These are phyloP conservation scores for Priceomyces haplophilus DNA, from an alignment of 805 yeast species.

Conservation along the genomic window DNA sequence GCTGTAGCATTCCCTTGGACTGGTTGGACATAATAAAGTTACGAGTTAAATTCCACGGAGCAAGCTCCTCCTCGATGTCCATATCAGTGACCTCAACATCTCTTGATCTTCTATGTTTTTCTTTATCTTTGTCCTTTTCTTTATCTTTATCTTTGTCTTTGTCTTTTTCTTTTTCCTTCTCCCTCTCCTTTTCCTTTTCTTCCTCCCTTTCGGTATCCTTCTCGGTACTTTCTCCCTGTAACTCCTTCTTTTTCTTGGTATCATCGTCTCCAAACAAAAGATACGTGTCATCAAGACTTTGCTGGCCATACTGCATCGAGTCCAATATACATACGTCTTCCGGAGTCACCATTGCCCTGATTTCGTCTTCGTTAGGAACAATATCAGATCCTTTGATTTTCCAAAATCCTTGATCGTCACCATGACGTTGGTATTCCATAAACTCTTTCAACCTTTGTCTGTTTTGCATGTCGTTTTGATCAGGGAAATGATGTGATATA, in stretches of 20 bases:
- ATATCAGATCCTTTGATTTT: conserved; percentile 62
- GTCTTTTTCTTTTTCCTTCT: conserved; percentile 12
- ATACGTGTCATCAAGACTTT: conserved; percentile 76
- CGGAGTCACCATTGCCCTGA: conserved; percentile 81
- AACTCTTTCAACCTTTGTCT: conserved; percentile 93
- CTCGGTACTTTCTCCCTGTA: conserved; percentile 21
- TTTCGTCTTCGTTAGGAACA: conserved; percentile 72
- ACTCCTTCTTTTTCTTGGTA: too few relatives aligned
- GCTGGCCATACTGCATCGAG: conserved; percentile 93
- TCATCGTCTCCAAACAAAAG: conserved; percentile 42
- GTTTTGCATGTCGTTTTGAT: conserved; percentile 95
- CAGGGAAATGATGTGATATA: conserved; percentile 90
- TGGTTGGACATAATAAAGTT: conserved; percentile 93
- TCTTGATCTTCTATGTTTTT: conserved; percentile 29
- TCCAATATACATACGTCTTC: conserved; percentile 87
- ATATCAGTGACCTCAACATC: conserved; percentile 48
- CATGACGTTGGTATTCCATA: conserved; percentile 94
- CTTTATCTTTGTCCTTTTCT: conserved; percentile 17
- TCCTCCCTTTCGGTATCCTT: conserved; percentile 30
- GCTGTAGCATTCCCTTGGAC: conserved; percentile 93
- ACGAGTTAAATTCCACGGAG: conserved; percentile 92
- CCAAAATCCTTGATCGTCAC: conserved; percentile 95
- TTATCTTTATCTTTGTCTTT: conserved; percentile 12
- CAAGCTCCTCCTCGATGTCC: conserved; percentile 75
- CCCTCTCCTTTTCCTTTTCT: conserved; percentile 32